A percentile compares a stretch with the other conserved stretches of the same genome.
Conservation (phyloP, 1,284 basidiomycete species). For the Sparassis latifolia region DNA sequence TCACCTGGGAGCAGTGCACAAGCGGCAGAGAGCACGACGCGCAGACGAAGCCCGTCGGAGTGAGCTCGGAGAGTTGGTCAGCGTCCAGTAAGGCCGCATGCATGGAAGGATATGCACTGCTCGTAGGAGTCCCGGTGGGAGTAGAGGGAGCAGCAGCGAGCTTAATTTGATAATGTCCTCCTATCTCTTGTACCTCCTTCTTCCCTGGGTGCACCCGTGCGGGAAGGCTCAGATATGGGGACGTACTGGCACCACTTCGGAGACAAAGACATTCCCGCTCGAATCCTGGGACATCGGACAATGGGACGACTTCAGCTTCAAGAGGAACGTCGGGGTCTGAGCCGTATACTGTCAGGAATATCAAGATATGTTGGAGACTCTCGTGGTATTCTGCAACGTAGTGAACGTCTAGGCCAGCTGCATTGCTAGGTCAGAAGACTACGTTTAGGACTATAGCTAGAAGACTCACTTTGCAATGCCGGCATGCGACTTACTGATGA, state of each 20-base stretch:
- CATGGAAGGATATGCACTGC: neutral
- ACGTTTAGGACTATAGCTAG: neutral
- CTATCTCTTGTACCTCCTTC: conserved; percentile 42
- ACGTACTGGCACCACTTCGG: conserved; percentile 49
- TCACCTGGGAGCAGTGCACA: conserved; percentile 43
- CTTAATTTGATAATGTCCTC: conserved; percentile 58
- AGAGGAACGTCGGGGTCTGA: conserved; percentile 41
- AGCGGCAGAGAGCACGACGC: conserved; percentile 72
- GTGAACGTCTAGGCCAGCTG: conserved; percentile 41
- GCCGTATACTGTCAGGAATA: conserved; percentile 54
- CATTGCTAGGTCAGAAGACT: neutral
- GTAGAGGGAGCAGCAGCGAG: conserved; percentile 27
- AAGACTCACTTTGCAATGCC: conserved; percentile 14
- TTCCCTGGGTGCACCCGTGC: conserved; percentile 54
- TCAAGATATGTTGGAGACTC: conserved; percentile 67
- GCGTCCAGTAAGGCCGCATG: conserved; percentile 56
- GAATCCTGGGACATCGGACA: conserved; percentile 26
- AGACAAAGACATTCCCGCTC: conserved; percentile 48
- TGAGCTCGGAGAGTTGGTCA: conserved; percentile 44
- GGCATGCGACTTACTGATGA: conserved; percentile 21
- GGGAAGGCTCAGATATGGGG: conserved; percentile 60
- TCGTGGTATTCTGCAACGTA: conserved; percentile 86
- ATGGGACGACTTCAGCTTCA: conserved; percentile 56
- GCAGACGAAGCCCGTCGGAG: conserved; percentile 62
- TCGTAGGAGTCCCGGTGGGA: conserved; percentile 4